Percentiles rank a stretch among this genome's conserved stretches.
phyloP scores from a whole-genome alignment of 768 basidiomycete species.

The Sporobolomyces pararoseus region DNA sequence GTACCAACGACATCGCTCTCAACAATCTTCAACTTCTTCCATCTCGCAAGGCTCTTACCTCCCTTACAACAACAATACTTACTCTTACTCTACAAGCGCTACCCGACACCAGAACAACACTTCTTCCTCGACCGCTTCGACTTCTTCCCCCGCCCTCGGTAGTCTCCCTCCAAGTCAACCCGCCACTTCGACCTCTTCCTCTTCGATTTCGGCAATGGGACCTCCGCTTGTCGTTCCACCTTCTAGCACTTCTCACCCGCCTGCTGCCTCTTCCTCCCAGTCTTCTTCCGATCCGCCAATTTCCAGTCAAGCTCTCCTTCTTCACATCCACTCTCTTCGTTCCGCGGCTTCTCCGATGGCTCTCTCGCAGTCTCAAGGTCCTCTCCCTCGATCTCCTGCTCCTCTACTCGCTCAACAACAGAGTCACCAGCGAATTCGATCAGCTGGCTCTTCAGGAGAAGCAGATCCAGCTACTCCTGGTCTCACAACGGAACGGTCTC shows the following conservation, averaged over 20 bases:
- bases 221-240: not conserved
- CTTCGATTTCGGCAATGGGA: not conserved
- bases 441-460: constrained; percentile 5
- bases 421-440: constrained; percentile 31
- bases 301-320: constrained; percentile 34
- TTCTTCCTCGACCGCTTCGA: constrained; percentile 8
- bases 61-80: constrained; percentile 17
- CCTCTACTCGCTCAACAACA: constrained; percentile 5
- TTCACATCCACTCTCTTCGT: constrained; percentile 35
- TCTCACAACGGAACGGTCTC: not conserved
- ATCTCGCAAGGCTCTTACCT: constrained; percentile 30
- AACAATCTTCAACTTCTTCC: constrained; percentile 36
- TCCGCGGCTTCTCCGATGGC: constrained; percentile 33
- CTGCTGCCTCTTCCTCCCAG: no score
- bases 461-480: not conserved
- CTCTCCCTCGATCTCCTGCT: not conserved
- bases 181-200: not conserved
- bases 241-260: not conserved
- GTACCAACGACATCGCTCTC: constrained; percentile 29
- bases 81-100: not conserved
- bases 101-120: not conserved
- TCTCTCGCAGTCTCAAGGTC: constrained; percentile 34
- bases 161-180: not conserved
- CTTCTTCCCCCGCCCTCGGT: not conserved
- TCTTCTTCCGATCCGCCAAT: constrained; percentile 27